phyloP scores from a whole-genome alignment of 1,284 basidiomycete species.

The Laetiporus sulphureus region DNA sequence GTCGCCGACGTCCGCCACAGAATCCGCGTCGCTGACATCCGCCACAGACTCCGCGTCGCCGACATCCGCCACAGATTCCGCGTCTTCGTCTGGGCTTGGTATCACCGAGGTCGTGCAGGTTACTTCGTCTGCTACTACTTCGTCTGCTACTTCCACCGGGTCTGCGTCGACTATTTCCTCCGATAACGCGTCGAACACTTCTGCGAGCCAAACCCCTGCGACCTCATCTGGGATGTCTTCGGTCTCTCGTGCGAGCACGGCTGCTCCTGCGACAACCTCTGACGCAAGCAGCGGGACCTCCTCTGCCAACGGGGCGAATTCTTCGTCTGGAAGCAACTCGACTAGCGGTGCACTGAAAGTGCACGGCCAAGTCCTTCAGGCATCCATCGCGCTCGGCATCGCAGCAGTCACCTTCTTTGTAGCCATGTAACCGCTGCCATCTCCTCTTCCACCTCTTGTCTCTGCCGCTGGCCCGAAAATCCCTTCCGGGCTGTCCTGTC shows the following conservation, averaged over 20 bases:
- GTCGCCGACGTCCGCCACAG: neutral
- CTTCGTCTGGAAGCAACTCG: no score
- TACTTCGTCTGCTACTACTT: neutral
- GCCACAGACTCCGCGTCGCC: neutral
- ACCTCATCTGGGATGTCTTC: neutral
- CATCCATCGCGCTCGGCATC: constrained; percentile 14
- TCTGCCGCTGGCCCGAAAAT: no score
- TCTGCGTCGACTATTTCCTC: neutral
- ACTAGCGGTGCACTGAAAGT: constrained; percentile 9
- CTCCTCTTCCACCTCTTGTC: neutral
- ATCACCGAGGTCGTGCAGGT: neutral
- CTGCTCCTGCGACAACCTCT: no score
- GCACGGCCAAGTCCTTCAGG: constrained; percentile 14
- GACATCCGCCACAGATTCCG: neutral
- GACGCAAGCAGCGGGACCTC: no score
- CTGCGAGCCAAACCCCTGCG: neutral
- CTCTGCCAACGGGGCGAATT: no score
- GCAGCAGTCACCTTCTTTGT: constrained; percentile 19
- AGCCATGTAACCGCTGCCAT: constrained; percentile 10
- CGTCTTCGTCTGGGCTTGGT: no score
- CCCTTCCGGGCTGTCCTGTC: neutral
- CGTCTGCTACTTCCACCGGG: neutral
- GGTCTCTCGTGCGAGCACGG: neutral
- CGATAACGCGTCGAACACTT: neutral
- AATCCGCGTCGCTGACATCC: neutral